A percentile compares a stretch with the other conserved stretches of the same genome.
Conservation (phyloP, 2,329 filamentous ascomycete genomes). For the Alternaria sp. region DNA sequence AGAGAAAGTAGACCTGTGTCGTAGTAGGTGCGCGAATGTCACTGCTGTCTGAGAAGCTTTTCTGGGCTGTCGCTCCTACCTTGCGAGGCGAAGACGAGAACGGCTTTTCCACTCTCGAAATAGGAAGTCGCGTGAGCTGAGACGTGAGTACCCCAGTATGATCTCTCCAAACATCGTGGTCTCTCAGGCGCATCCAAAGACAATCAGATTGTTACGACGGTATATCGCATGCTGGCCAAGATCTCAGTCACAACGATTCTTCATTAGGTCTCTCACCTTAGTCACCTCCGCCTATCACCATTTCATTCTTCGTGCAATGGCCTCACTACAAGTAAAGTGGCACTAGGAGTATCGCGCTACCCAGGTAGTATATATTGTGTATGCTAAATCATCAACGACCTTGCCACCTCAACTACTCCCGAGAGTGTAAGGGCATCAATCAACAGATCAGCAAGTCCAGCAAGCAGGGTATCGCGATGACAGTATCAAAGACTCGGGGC, state of each 20-base stretch:
- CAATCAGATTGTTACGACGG: neutral
- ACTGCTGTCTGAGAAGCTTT: neutral
- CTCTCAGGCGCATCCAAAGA: neutral
- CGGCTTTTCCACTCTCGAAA: neutral
- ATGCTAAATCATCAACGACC: fast-evolving
- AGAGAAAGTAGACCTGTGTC: neutral
- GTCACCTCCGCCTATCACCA: neutral
- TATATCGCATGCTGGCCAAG: neutral
- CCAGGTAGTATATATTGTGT: neutral
- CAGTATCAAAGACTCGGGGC: no score
- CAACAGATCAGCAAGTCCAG: no score
- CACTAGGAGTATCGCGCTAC: no score
- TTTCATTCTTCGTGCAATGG: neutral
- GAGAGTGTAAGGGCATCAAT: fast-evolving
- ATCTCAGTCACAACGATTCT: neutral
- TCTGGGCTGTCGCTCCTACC: neutral
- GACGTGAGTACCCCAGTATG: neutral
- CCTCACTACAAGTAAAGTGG: neutral
- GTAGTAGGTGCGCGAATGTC: fast-evolving
- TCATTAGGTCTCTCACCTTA: neutral
- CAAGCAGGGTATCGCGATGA: no score
- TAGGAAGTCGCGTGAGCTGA: neutral
- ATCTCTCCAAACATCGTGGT: neutral
- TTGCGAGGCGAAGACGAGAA: neutral
- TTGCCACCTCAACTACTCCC: neutral